Evolutionary conservation across 495 filamentous ascomycete species (phyloP).

Genomic region (Hypoxylon fragiforme): DNA sequence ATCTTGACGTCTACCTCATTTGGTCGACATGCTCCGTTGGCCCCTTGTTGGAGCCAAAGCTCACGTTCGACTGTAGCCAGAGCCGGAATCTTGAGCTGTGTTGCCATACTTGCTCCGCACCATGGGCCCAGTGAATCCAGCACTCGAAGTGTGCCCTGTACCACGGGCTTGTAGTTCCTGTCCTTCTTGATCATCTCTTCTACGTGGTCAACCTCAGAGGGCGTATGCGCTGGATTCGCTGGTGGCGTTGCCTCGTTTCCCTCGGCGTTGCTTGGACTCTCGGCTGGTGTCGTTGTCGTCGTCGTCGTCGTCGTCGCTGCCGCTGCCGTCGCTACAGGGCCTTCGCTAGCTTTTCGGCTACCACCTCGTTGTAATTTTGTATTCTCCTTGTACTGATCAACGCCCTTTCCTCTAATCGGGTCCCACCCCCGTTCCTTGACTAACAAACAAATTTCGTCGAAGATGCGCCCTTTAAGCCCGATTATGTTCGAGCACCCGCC

Average conservation of each 20-base stretch:
- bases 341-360: constrained; percentile 37
- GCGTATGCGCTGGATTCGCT: constrained; percentile 46
- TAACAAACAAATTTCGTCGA: constrained; percentile 70
- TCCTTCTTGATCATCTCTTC: constrained; percentile 62
- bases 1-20: constrained; percentile 60
- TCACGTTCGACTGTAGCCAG: constrained; percentile 86
- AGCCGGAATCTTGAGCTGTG: constrained; percentile 75
- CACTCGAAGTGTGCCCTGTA: constrained; percentile 66
- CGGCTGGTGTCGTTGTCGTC: background rate
- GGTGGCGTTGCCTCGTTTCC: constrained; percentile 20
- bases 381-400: constrained; percentile 58
- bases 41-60: constrained; percentile 75
- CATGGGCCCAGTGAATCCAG: constrained; percentile 85
- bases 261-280: constrained; percentile 16
- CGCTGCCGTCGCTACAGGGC: constrained; percentile 21
- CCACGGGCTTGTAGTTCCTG: constrained; percentile 50
- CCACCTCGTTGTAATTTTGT: constrained; percentile 51
- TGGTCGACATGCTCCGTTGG: constrained; percentile 68
- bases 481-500: constrained; percentile 81
- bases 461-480: constrained; percentile 77
- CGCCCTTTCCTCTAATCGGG: constrained; percentile 63
- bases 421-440: constrained; percentile 76
- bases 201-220: constrained; percentile 63
- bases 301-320: background rate
- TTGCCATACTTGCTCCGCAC: constrained; percentile 83